Base-by-base conservation (phyloP, 2,329 filamentous ascomycete genomes). In the Cladosporium sp. region DNA sequence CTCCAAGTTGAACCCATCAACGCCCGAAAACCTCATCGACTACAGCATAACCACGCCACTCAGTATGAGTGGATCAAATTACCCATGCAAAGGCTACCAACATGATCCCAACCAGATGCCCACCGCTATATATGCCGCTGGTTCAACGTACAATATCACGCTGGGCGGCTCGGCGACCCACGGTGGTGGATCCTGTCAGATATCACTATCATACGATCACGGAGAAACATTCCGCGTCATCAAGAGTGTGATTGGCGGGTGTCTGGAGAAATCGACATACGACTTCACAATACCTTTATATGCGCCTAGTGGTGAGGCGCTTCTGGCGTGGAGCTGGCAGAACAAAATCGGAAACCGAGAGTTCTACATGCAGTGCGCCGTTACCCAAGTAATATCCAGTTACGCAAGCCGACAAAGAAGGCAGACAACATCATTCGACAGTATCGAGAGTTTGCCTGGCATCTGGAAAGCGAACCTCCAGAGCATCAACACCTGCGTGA, bases 341-440 rank as follows among this genome's bases (percentile, higher is more conserved):
- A 69, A 70, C 51, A 56, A 63, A 19, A 49, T 56, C 9, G 87
- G 87, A 22, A 90, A 90, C 71, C 79, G 87, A 44, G 87, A 92
- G 68, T 87, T 87, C 80, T 93, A 93, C 78, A 89, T 89, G 85
- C 89, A 89, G 72, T 93, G 88, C 65, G 87, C 87, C 7, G 76
- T 80, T 48, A 79, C 91, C 61, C 81, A 79, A 56, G 83, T 90
- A 34, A 64, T 70, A 1, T 43, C 59, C 2, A 66, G 66, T 1
- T 10, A 45, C 11, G 43, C 55, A n/a, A 49, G 53, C n/a, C 53
- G 57, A 13, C 44, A 54, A 31, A 54, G 53, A 35, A 56, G 58
- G 52, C 54, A 56, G 46, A 18, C 18, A 19, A 52, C 49, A 19
- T 56, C 44, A 50, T 38, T 38, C 35, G 19, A 38, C 9, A 58